A percentile compares a stretch with the other conserved stretches of the same genome.
Evolutionary conservation across 371 early-diverging fungal species (phyloP).

Genomic region (Smittium mucronatum): DNA sequence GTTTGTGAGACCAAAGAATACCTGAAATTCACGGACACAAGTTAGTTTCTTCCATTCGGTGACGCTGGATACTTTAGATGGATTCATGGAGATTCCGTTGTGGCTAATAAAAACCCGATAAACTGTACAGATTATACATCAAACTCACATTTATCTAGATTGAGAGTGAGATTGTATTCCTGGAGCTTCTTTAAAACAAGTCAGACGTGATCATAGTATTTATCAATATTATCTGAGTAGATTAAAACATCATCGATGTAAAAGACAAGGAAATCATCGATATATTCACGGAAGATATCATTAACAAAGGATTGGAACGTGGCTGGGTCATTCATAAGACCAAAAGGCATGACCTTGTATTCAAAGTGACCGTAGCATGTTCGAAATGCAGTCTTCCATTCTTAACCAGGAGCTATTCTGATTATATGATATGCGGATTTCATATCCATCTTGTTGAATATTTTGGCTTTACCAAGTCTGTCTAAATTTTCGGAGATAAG

Average conservation of each 20-base stretch:
- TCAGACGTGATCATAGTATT: conserved; percentile 33
- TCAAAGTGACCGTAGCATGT: conserved; percentile 27
- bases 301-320: conserved; percentile 36
- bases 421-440: conserved; percentile 20
- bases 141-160: conserved; percentile 42
- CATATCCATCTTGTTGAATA: conserved; percentile 37
- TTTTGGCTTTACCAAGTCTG: conserved; percentile 13
- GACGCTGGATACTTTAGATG: too few relatives aligned
- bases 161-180: conserved; percentile 17
- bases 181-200: conserved; percentile 27
- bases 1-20: too few relatives aligned
- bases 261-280: conserved; percentile 31
- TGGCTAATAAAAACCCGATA: too few relatives aligned
- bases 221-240: conserved; percentile 32
- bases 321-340: conserved; percentile 19
- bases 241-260: conserved; percentile 49
- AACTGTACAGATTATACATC: conserved; percentile 18
- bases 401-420: conserved; percentile 15
- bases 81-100: too few relatives aligned
- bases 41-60: too few relatives aligned
- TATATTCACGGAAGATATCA: conserved; percentile 21
- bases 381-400: conserved; percentile 33
- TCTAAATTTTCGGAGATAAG: conserved; percentile 11
- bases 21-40: too few relatives aligned
- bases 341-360: conserved; percentile 34